Evolutionary conservation across 2,329 filamentous ascomycete genomes (phyloP), one percentile per base, ranked within the genome.

Genomic region (Sporothrix dimorphospora): DNA sequence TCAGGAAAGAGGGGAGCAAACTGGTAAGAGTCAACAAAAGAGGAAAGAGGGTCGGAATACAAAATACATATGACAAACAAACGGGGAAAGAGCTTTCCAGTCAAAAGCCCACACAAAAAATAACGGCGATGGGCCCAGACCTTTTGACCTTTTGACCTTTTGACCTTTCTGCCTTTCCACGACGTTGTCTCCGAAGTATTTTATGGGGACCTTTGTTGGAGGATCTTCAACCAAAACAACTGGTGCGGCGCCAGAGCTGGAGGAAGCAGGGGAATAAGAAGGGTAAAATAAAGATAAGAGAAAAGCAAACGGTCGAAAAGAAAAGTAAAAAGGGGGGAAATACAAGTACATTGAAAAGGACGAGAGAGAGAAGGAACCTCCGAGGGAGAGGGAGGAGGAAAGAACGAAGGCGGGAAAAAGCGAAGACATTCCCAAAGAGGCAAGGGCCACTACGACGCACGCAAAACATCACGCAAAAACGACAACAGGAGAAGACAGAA

Each of bases 41-140:
- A 66, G 63, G 63, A 66, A 66, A 34, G 63, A 66, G 63, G 63
- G 38, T n/a, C 59, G 59, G 59, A n/a, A 34, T 49, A 63, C 55
- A 59, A 42, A 65, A 24, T 11, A 51, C 45, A 40, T 12, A 53
- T 21, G 45, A 40, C 27, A 67, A 38, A 51, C 24, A 51, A 14
- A 51, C 24, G 19, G 45, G 65, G 65, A 49, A 67, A 51, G 65
- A 67, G 65, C 65, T 65, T 65, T 27, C 38, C 59, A 45, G 59
- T 45, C 21, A 38, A 42, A 42, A 12, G 38, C n/a, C 38, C 59
- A 45, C 34, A 24, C 38, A 24, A 45, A 63, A 45, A 27, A 30
- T n/a, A 27, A 45, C n/a, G 59, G 38, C 21, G 59, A 65, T 21
- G 19, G 59, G 59, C 11, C 59, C 59, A 65, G 59, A 45, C 59